Evolutionary conservation across 805 yeast genomes (phyloP).

Genomic region (Cyberlindnera galapagoensis): DNA sequence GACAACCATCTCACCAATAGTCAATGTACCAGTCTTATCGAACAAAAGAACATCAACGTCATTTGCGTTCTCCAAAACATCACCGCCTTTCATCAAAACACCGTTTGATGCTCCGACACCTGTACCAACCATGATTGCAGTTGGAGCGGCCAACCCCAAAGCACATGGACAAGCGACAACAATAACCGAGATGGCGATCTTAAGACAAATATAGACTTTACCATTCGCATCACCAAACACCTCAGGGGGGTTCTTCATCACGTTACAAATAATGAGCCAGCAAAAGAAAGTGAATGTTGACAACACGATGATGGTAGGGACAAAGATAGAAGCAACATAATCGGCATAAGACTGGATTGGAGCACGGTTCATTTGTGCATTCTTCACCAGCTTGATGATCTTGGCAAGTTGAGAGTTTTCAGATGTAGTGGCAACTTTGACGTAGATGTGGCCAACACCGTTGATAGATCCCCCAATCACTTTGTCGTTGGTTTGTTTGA

Average conservation of each 20-base stretch:
- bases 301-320: slow-evolving; percentile 61
- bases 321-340: slow-evolving; percentile 75
- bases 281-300: slow-evolving; percentile 58
- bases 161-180: slow-evolving; percentile 99
- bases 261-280: slow-evolving; percentile 45
- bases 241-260: slow-evolving; percentile 36
- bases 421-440: slow-evolving; percentile 68
- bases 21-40: slow-evolving; percentile 95
- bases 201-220: slow-evolving; percentile 58
- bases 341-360: slow-evolving; percentile 92
- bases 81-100: slow-evolving; percentile 89
- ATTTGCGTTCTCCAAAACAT: slow-evolving; percentile 68
- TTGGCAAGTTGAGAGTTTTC: slow-evolving; percentile 81
- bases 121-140: slow-evolving; percentile 98
- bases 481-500: slow-evolving; percentile 49
- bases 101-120: slow-evolving; percentile 93
- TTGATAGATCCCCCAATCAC: slow-evolving; percentile 92
- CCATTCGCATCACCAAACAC: slow-evolving; percentile 47
- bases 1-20: slow-evolving; percentile 67
- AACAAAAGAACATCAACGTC: slow-evolving; percentile 63
- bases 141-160: slow-evolving; percentile 93
- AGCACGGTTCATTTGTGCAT: slow-evolving; percentile 83
- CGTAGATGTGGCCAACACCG: slow-evolving; percentile 64
- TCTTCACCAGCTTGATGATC: slow-evolving; percentile 78
- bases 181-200: slow-evolving; percentile 82